Percentiles rank a stretch among this genome's conserved stretches.
Evolutionary conservation across 2,329 filamentous ascomycete genomes (phyloP).

Genomic region (Cladosporium sp.): DNA sequence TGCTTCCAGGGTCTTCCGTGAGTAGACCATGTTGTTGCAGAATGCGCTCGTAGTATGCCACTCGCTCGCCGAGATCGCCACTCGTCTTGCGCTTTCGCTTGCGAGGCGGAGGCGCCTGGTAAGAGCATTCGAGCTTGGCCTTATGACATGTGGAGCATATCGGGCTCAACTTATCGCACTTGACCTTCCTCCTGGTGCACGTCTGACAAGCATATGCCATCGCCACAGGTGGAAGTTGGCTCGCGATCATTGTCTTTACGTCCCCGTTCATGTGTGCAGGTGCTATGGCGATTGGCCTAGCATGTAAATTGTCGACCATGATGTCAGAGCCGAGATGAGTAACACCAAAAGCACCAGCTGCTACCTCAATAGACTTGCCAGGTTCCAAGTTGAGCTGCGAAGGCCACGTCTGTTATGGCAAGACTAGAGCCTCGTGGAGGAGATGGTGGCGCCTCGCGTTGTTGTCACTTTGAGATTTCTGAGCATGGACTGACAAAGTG

Average conservation of each 20-base stretch:
- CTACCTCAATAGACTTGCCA: not conserved
- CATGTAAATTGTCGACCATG: not conserved
- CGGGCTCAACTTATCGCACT: slow-evolving; percentile 42
- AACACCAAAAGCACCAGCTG: not conserved
- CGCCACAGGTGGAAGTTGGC: slow-evolving; percentile 1
- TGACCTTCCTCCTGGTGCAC: slow-evolving; percentile 44
- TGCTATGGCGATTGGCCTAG: slow-evolving; percentile 10
- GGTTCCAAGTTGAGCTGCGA: not conserved
- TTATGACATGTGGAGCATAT: slow-evolving; percentile 41
- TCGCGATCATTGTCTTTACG: not conserved
- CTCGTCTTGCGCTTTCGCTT: slow-evolving; percentile 43
- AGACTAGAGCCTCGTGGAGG: not conserved
- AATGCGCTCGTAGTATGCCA: slow-evolving; percentile 46
- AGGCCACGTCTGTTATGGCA: not conserved
- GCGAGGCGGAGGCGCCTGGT: slow-evolving; percentile 44
- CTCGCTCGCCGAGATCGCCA: slow-evolving; percentile 39
- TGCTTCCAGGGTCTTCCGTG: not conserved
- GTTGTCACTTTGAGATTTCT: not conserved
- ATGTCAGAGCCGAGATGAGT: not conserved
- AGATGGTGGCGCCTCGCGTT: not conserved
- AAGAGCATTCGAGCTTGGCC: slow-evolving; percentile 43
- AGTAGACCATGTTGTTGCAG: slow-evolving; percentile 42
- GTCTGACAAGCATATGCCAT: slow-evolving; percentile 38
- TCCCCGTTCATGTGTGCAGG: not conserved
- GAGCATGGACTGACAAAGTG: not conserved